phyloP scores from a whole-genome alignment of 2,329 filamentous ascomycete genomes.

The Monosporascus sp. region DNA sequence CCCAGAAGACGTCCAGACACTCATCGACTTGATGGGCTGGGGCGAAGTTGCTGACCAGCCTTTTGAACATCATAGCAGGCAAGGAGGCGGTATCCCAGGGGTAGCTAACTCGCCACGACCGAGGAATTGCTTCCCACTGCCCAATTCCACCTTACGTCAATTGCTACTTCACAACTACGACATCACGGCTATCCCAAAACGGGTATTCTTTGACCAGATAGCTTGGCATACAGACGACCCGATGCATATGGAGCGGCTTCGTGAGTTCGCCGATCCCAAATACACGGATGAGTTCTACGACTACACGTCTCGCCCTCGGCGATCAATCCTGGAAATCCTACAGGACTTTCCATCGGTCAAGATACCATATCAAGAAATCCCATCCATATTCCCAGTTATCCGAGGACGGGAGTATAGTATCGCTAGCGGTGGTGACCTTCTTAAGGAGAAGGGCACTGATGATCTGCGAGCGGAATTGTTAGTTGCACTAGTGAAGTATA shows the following conservation, averaged over 20 bases:
- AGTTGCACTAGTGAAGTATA: slow-evolving; percentile 85
- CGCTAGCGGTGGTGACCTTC: slow-evolving; percentile 59
- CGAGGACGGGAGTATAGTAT: slow-evolving; percentile 94
- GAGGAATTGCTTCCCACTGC: slow-evolving; percentile 28
- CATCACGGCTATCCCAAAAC: slow-evolving; percentile 80
- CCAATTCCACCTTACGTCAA: slow-evolving; percentile 58
- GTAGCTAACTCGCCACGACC: slow-evolving; percentile 8
- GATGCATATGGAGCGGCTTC: slow-evolving; percentile 72
- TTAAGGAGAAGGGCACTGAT: slow-evolving; percentile 15
- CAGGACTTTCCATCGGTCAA: slow-evolving; percentile 83
- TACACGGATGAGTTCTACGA: slow-evolving; percentile 91
- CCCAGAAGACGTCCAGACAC: slow-evolving; percentile 66
- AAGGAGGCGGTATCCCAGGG: slow-evolving; percentile 6
- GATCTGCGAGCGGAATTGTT: slow-evolving; percentile 62
- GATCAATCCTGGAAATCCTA: slow-evolving; percentile 87
- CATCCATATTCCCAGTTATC: slow-evolving; percentile 72
- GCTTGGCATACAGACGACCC: slow-evolving; percentile 67
- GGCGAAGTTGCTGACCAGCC: slow-evolving; percentile 61
- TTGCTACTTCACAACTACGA: slow-evolving; percentile 81
- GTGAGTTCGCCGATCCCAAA: slow-evolving; percentile 75
- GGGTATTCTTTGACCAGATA: slow-evolving; percentile 77
- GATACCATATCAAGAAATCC: slow-evolving; percentile 68
- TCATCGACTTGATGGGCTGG: slow-evolving; percentile 81
- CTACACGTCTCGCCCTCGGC: slow-evolving; percentile 84
- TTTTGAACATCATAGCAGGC: slow-evolving; percentile 36